Base-by-base conservation (phyloP, 306 rosid species). In the Vicia faba region DNA sequence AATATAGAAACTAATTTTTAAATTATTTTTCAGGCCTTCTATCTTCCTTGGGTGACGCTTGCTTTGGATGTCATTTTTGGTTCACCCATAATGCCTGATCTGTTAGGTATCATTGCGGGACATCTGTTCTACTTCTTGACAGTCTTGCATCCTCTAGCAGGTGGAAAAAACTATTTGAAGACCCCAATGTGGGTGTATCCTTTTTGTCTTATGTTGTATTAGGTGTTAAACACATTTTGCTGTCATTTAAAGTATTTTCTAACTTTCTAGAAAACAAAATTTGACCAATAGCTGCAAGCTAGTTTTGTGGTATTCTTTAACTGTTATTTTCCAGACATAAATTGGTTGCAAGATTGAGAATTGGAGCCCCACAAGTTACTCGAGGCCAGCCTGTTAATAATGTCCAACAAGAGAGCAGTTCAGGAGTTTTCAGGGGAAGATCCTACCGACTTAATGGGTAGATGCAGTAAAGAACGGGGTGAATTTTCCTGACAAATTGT, bases 131-230 rank as follows among this genome's bases (percentile, higher is more conserved):
- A 90, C 89, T 93, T 93, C 77, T 84, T 93, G 86, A 93, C 97
- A 2, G 96, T 93, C 73, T 75, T 93, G 80, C 96, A 93, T 82
- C 97, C 97, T 15, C 81, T 90, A 64, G 89, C 99, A 4, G 92
- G 95, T 72, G 97, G 99, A 57, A 88, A 72, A 76, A 83, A 83
- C 80, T 75, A 90, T 53, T 62, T 93, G 66, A 77, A 68, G 84
- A 93, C 97, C 79, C 99, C 99, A 39, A 35, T 65, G 38, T 93
- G 96, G 99, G 89, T 90, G 99, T 93, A 93, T 93, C 99, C 99
- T 88, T 84, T 2, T n/a, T n/a, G n/a, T n/a, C n/a, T n/a, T n/a
- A n/a, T n/a, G n/a, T n/a, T n/a, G n/a, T n/a, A n/a, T n/a, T n/a
- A n/a, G n/a, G n/a, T n/a, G n/a, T n/a, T n/a, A n/a, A n/a, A n/a